These are phyloP conservation scores for Xylaria arbuscula DNA, from an alignment of 2,329 filamentous ascomycete genomes.

Conservation along the genomic window DNA sequence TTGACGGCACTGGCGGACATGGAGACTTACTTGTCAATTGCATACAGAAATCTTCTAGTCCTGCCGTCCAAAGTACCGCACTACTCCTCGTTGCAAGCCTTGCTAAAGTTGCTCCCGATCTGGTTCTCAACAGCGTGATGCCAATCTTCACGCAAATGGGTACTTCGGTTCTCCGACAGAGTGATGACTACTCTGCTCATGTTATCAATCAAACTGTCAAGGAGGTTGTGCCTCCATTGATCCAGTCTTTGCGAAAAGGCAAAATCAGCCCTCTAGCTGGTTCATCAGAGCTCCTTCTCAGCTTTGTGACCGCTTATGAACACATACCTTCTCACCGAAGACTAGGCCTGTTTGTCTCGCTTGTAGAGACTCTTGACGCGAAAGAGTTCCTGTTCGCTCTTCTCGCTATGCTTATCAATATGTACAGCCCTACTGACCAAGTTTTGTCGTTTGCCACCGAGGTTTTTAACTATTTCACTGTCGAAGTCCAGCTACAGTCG, in stretches of 20 bases:
- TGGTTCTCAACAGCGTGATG: slow-evolving; percentile 97
- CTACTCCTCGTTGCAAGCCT: slow-evolving; percentile 88
- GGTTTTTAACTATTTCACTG: slow-evolving; percentile 77
- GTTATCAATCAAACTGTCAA: slow-evolving; percentile 96
- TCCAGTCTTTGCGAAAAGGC: slow-evolving; percentile 84
- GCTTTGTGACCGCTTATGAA: slow-evolving; percentile 95
- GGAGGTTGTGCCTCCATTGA: slow-evolving; percentile 90
- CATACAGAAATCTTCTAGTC: slow-evolving; percentile 89
- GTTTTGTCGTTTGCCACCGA: slow-evolving; percentile 80
- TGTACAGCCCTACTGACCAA: slow-evolving; percentile 80
- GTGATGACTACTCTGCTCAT: slow-evolving; percentile 95
- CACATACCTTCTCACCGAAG: slow-evolving; percentile 91
- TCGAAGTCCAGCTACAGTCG: slow-evolving; percentile 80
- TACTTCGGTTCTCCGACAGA: slow-evolving; percentile 87
- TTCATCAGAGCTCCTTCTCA: slow-evolving; percentile 89
- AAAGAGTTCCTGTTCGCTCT: slow-evolving; percentile 90
- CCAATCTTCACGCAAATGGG: slow-evolving; percentile 99
- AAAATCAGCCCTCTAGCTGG: slow-evolving; percentile 82
- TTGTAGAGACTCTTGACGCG: slow-evolving; percentile 86
- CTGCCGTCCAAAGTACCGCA: slow-evolving; percentile 92
- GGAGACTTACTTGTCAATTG: slow-evolving; percentile 94
- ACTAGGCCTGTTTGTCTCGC: slow-evolving; percentile 82
- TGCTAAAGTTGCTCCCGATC: slow-evolving; percentile 86
- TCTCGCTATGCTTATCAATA: slow-evolving; percentile 88
- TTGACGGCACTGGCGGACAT: slow-evolving; percentile 83